Percentiles rank a stretch among this genome's conserved stretches.
Evolutionary conservation across 2,329 filamentous ascomycete species (phyloP).

Genomic region (Fusarium proliferatum): DNA sequence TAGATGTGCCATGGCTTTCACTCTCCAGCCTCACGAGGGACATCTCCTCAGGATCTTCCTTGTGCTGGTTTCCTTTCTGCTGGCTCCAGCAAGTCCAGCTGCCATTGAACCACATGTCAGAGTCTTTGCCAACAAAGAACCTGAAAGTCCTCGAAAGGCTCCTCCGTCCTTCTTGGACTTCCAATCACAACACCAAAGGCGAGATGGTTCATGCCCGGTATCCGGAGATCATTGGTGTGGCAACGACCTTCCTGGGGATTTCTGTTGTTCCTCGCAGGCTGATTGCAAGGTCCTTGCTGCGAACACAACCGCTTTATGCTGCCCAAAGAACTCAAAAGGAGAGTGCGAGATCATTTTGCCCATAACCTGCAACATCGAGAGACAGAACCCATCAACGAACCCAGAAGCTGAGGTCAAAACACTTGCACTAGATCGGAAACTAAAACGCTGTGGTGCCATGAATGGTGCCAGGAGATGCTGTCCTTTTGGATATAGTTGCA

Average conservation of each 20-base stretch:
- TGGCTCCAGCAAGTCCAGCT: slow-evolving; percentile 24
- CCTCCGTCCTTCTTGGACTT: slow-evolving; percentile 11
- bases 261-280: slow-evolving; percentile 37
- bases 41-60: slow-evolving; percentile 32
- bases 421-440: slow-evolving; percentile 27
- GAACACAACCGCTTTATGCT: slow-evolving; percentile 44
- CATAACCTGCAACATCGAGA: slow-evolving; percentile 37
- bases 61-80: slow-evolving; percentile 36
- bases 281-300: slow-evolving; percentile 41
- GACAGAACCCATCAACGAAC: slow-evolving; percentile 30
- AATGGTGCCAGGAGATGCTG: slow-evolving; percentile 36
- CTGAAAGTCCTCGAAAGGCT: slow-evolving; percentile 6
- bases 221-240: slow-evolving; percentile 36
- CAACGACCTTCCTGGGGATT: slow-evolving; percentile 30
- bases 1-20: slow-evolving; percentile 40
- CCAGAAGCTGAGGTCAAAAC: slow-evolving; percentile 39
- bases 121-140: slow-evolving; percentile 26
- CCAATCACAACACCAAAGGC: slow-evolving; percentile 19
- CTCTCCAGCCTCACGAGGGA: slow-evolving; percentile 31
- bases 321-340: slow-evolving; percentile 32
- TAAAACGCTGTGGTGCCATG: slow-evolving; percentile 34
- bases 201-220: slow-evolving; percentile 35
- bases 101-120: slow-evolving; percentile 31
- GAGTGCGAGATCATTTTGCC: slow-evolving; percentile 36
- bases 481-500: slow-evolving; percentile 44